Evolutionary conservation across 768 basidiomycete genomes (phyloP), one percentile per base, ranked within the genome.

Genomic region (Lactarius hatsudake): DNA sequence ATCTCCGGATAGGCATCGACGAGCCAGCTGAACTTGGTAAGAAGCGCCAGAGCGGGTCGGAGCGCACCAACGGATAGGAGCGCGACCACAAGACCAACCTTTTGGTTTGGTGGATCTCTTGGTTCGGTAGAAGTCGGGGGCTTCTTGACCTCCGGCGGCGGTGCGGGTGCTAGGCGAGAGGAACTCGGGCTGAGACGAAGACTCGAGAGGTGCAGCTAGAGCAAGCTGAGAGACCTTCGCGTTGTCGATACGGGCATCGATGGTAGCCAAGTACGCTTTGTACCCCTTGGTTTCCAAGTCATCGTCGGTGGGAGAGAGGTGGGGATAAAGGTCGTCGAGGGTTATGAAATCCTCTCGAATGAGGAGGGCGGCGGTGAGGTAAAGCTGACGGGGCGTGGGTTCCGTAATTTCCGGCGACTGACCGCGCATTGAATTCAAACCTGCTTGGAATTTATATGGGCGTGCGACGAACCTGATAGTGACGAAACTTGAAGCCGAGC

Each of bases 401-500:
- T 95, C 91, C 32, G 79, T 75, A 2, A 83, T 82, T 10, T 90
- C 89, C 32, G 82, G 75, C 20, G 80, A 79, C 87, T 91, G 68
- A 6, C 5, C 43, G 42, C 3, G 48, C 74, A 61, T 72, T 63
- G 56, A 66, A 59, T 73, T 71, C 72, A 42, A 43, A 59, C 48
- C 62, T 55, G 26, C 57, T 67, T 63, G 57, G 26, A 30, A 59
- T 64, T 23, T 23, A 54, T 48, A 48, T 26, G 34, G 1, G 42
- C 12, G 51, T 43, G n/a, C 32, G 55, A 68, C 53, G 65, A 69
- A 94, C 96, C 79, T 96, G 90, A 76, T 96, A 96, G 75, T 89
- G 88, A 10, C 85, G 83, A 73, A 97, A 96, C 77, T 99, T 99
- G 84, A 98, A 98, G n/a, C 97, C 97, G 26, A 99, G 80, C 8